Percentiles rank a stretch among this genome's conserved stretches.
Evolutionary conservation across 306 rosid species (phyloP).

Genomic region (Acacia crassicarpa): DNA sequence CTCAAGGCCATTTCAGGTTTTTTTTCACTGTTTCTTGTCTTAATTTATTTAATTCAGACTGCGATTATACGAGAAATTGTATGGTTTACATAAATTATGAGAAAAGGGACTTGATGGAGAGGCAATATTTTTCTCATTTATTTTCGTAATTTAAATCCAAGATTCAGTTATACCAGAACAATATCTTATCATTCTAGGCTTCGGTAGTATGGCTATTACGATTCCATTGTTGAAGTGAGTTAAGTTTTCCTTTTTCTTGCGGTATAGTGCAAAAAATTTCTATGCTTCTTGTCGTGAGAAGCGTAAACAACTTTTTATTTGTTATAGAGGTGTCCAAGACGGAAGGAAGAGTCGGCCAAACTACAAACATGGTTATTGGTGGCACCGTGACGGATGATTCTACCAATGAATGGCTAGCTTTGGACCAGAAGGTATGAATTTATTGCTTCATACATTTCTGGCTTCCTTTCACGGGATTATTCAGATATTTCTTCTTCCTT

Average conservation of each 20-base stretch:
- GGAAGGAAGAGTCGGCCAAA: constrained; percentile 97
- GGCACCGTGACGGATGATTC: constrained; percentile 95
- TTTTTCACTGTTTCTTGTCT: background rate
- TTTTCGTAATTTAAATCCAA: background rate
- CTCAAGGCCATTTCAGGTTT: constrained; percentile 95
- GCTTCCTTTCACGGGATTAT: background rate
- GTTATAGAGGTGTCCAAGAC: constrained; percentile 87
- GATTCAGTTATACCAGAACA: background rate
- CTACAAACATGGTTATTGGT: constrained; percentile 94
- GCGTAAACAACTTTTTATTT: constrained; percentile 8
- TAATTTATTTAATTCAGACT: background rate
- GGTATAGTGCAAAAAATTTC: background rate
- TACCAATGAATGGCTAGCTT: constrained; percentile 80
- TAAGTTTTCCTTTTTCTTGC: background rate
- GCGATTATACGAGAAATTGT: background rate
- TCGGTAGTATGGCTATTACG: background rate
- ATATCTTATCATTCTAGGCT: background rate
- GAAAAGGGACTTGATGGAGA: background rate
- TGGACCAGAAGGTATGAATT: constrained; percentile 84
- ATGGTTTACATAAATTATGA: background rate
- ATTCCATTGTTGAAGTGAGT: background rate
- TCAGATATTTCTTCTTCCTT: background rate
- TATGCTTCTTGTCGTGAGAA: background rate
- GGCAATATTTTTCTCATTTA: background rate
- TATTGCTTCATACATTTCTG: background rate